Base-by-base conservation (phyloP, 805 yeast genomes). In the Jamesozyma rosinii region DNA sequence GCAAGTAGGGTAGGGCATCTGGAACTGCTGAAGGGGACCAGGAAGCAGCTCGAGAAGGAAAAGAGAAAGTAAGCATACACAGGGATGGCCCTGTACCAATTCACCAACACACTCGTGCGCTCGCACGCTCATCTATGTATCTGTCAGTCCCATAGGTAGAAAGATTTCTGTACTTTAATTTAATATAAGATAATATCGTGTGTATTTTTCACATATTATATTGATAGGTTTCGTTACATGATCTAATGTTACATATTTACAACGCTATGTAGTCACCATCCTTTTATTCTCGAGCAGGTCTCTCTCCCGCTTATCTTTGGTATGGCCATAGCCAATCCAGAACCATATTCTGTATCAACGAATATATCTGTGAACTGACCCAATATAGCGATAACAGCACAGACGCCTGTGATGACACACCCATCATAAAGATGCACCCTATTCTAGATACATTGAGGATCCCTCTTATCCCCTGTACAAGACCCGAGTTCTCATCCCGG, bases 1-100 rank as follows among this genome's bases (percentile, higher is more conserved):
- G 81, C 97, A 1, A 73, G 94, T 44, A 75, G 90, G 61, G 97
- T 90, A 6, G 98, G 98, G 21, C 97, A 90, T 63, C 72, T 90
- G 55, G 98, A 90, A 66, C 61, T 90, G 33, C 68, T 90, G 50
- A 88, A 85, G 63, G 98, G 98, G 14, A 80, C 92, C 6, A 79
- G 97, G 69, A 77, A 94, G 66, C 77, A 83, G 54, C 46, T 85
- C 15, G 95, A 86, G 59, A 83, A 75, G 59, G 68, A 37, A 18
- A 38, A 20, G 19, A 40, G 38, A 26, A 43, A 48, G 35, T 41
- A 42, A 32, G 24, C 35, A n/a, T 34, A 19, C 17, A 36, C 13
- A 31, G n/a, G n/a, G n/a, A n/a, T n/a, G n/a, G n/a, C n/a, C n/a
- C n/a, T n/a, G n/a, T n/a, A 24, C 9, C 5, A n/a, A 18, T 19